These are phyloP conservation scores for Allantophomopsis lycopodina DNA, from an alignment of 2,329 filamentous ascomycete genomes.

Conservation along the genomic window DNA sequence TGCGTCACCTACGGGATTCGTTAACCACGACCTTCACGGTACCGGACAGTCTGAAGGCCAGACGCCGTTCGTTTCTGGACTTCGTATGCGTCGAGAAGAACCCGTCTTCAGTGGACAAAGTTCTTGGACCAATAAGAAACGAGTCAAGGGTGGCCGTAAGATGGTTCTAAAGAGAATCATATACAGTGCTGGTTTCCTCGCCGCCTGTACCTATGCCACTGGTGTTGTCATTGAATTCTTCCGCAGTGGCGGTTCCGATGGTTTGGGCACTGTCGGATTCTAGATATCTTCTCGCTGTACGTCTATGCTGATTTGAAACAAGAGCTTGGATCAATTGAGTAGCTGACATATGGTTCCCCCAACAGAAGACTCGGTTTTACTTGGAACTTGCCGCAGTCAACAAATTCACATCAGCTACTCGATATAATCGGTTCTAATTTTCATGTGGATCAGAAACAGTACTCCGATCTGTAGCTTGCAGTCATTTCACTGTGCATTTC, in stretches of 20 bases:
- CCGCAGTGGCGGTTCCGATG: constrained; percentile 30
- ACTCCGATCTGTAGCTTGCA: no score
- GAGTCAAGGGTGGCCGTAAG: constrained; percentile 23
- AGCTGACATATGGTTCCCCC: no score
- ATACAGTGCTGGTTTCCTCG: constrained; percentile 38
- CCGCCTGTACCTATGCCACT: constrained; percentile 40
- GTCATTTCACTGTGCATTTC: no score
- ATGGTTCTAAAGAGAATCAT: constrained; percentile 20
- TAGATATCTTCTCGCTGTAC: constrained; percentile 1
- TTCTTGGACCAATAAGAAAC: constrained; percentile 10
- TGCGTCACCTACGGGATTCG: constrained; percentile 50
- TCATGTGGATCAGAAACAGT: no score
- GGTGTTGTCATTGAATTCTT: constrained; percentile 46
- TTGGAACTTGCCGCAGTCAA: no score
- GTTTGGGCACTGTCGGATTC: constrained; percentile 19
- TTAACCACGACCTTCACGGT: constrained; percentile 39
- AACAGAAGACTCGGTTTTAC: no score
- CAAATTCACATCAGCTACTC: no score
- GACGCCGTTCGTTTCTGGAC: constrained; percentile 27
- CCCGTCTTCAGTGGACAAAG: constrained; percentile 29
- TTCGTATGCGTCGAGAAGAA: constrained; percentile 30
- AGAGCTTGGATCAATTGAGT: no score
- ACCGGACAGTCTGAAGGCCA: constrained; percentile 14
- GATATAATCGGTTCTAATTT: no score
- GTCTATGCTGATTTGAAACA: no score